Percentiles rank a stretch among this genome's conserved stretches.
phyloP scores from a whole-genome alignment of 2,329 filamentous ascomycete genomes.

The Stemphylium lycopersici region DNA sequence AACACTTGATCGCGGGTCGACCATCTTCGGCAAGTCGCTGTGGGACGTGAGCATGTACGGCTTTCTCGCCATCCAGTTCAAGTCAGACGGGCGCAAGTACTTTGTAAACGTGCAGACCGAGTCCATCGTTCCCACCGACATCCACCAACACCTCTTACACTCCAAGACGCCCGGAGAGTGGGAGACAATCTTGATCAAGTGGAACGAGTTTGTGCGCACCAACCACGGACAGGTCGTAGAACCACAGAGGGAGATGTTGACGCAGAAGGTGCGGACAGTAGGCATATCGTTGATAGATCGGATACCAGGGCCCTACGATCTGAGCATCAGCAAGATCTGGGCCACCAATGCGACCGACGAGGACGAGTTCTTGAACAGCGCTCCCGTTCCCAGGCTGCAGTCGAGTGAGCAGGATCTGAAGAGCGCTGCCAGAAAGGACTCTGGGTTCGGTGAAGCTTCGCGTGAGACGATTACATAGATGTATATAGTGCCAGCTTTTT shows the following conservation, averaged over 20 bases:
- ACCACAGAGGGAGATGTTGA: constrained; percentile 87
- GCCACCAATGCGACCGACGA: constrained; percentile 72
- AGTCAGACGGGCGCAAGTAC: constrained; percentile 89
- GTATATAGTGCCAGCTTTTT: background rate
- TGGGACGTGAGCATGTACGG: constrained; percentile 92
- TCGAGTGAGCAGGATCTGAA: constrained; percentile 24
- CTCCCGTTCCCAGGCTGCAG: constrained; percentile 30
- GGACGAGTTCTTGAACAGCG: constrained; percentile 41
- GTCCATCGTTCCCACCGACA: constrained; percentile 88
- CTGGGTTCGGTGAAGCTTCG: constrained; percentile 11
- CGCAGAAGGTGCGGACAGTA: constrained; percentile 82
- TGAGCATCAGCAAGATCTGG: constrained; percentile 87
- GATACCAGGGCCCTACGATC: constrained; percentile 83
- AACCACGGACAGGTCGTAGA: constrained; percentile 92
- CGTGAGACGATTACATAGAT: constrained; percentile 22
- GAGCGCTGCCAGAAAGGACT: constrained; percentile 24
- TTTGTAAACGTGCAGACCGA: constrained; percentile 96
- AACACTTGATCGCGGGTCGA: constrained; percentile 75
- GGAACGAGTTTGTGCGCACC: constrained; percentile 92
- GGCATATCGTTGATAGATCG: constrained; percentile 90
- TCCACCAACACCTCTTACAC: constrained; percentile 92
- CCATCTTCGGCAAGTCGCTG: constrained; percentile 81
- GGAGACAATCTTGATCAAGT: constrained; percentile 93
- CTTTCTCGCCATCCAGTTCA: constrained; percentile 86
- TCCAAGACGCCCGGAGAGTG: constrained; percentile 80